Evolutionary conservation across 2,329 filamentous ascomycete genomes (phyloP), one percentile per base, ranked within the genome.

Genomic region (Claviceps sp.): DNA sequence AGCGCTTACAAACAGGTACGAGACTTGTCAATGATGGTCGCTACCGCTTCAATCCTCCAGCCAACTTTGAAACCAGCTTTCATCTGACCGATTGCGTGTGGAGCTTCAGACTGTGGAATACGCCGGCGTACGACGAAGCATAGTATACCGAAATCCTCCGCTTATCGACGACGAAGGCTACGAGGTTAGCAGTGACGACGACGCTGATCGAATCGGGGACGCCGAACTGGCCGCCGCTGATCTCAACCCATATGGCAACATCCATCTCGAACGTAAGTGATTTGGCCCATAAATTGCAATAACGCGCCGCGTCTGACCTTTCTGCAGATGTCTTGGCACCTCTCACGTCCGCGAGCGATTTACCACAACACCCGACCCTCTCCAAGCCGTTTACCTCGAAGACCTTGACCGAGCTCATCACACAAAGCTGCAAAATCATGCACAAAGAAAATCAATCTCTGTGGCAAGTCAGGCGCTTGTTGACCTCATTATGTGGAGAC

Each of bases 81-180:
- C 52, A 41, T 53, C 65, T 67, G 54, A 67, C 59, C 22, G 2
- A 34, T 34, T 24, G 24, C 41, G 9, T 52, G n/a, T 38, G 9
- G 49, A 2, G 8, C 24, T 41, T 43, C 63, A 89, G 84, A 73
- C 75, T 58, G 77, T 89, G 59, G 82, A 87, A 52, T 86, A 88
- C 64, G 84, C 79, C 37, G 87, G 87, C 54, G 84, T 85, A 62
- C 73, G 77, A 54, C 78, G 88, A 62, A 75, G 81, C 51, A 87
- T 90, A 58, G 81, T 94, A 56, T 80, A 81, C 65, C 79, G 78
- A 58, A 91, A 89, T 59, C 84, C 85, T 5, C 77, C 79, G 11
- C 72, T 86, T 47, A 72, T 86, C 57, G 86, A 91, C 67, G 81
- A 87, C 46, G 86, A 91, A 59, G 86, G 86, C 56, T 88, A 86